These are phyloP conservation scores for Phallus indusiatus DNA, from an alignment of 768 basidiomycete species.

Conservation along the genomic window DNA sequence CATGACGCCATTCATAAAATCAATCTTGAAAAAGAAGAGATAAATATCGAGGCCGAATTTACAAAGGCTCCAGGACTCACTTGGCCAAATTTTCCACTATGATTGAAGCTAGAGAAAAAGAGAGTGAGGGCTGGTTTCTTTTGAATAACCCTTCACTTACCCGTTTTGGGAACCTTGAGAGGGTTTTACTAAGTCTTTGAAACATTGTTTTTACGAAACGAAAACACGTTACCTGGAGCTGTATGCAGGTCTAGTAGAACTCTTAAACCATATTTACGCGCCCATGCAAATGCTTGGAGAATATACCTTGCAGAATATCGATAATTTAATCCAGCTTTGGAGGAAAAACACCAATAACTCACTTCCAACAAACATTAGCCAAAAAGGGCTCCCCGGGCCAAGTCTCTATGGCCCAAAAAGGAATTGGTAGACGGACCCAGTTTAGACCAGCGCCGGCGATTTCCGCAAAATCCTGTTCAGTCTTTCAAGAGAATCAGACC, in stretches of 20 bases:
- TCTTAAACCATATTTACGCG: slow-evolving; percentile 82
- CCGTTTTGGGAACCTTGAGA: slow-evolving; percentile 1
- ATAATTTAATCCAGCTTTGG: neutral
- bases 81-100: neutral
- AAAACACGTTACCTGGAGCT: slow-evolving; percentile 59
- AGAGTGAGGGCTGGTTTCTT: neutral
- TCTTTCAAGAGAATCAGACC: slow-evolving; percentile 35
- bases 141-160: neutral
- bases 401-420: slow-evolving; percentile 81
- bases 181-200: neutral
- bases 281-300: slow-evolving; percentile 68
- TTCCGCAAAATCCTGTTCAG: slow-evolving; percentile 80
- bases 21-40: slow-evolving; percentile 27
- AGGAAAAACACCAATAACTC: slow-evolving; percentile 15
- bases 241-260: slow-evolving; percentile 75
- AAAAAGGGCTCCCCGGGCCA: slow-evolving; percentile 71
- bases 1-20: slow-evolving; percentile 65
- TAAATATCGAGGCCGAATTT: neutral
- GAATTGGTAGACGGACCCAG: slow-evolving; percentile 72
- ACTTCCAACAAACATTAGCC: slow-evolving; percentile 66
- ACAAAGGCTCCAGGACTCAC: neutral
- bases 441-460: slow-evolving; percentile 86
- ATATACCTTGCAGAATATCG: slow-evolving; percentile 42
- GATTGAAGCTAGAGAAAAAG: neutral
- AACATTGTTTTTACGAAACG: neutral